Percentiles rank a stretch among this genome's conserved stretches.
These are phyloP conservation scores for Tulasnella sp. DNA, from an alignment of 768 basidiomycete genomes.

Conservation along the genomic window DNA sequence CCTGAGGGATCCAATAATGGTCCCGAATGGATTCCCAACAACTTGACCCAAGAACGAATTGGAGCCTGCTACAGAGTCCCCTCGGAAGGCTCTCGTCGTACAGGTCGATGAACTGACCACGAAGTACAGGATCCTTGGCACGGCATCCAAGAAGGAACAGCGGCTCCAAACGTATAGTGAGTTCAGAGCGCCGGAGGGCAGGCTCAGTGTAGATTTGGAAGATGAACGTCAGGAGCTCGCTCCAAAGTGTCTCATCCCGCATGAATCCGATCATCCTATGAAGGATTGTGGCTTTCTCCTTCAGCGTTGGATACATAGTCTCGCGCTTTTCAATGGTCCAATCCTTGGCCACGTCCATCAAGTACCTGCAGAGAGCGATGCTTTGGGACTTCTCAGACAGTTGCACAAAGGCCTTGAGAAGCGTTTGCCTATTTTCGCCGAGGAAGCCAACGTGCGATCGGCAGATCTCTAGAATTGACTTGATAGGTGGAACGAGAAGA, in stretches of 20 bases:
- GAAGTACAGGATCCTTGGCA: conserved; percentile 60
- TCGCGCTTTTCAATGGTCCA: conserved; percentile 87
- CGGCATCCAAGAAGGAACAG: conserved; percentile 88
- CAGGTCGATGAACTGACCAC: conserved; percentile 79
- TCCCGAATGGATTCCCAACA: conserved; percentile 90
- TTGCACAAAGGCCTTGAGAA: conserved; percentile 63
- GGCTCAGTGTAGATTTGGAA: conserved; percentile 91
- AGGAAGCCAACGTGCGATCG: conserved; percentile 67
- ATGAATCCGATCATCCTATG: conserved; percentile 63
- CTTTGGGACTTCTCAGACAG: conserved; percentile 88
- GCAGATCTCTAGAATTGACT: conserved; percentile 74
- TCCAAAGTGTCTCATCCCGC: conserved; percentile 65
- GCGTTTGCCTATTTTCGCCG: conserved; percentile 72
- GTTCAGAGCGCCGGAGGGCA: conserved; percentile 71
- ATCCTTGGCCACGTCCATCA: conserved; percentile 72
- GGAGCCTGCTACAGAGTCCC: conserved; percentile 65
- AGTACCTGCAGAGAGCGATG: conserved; percentile 59
- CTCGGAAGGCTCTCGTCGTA: conserved; percentile 81
- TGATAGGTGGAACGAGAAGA: conserved; percentile 42
- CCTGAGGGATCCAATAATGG: conserved; percentile 88
- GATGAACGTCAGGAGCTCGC: conserved; percentile 76
- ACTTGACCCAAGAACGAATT: conserved; percentile 85
- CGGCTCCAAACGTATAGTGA: conserved; percentile 85
- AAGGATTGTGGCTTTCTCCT: conserved; percentile 84
- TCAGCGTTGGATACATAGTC: conserved; percentile 70